A percentile compares a stretch with the other conserved stretches of the same genome.
These are phyloP conservation scores for Yamadazyma laniorum DNA, from an alignment of 805 yeast species.

Conservation along the genomic window DNA sequence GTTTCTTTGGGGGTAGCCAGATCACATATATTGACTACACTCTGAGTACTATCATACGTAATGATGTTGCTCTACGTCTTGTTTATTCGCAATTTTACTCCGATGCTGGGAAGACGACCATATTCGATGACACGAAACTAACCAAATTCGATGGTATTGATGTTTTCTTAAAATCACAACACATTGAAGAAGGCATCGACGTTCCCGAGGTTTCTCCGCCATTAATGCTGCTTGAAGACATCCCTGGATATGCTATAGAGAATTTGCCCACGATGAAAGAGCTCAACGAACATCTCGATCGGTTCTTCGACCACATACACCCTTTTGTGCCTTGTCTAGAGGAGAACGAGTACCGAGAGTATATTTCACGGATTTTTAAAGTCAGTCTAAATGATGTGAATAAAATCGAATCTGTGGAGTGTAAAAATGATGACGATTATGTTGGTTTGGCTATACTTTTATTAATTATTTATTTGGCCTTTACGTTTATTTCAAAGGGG, in stretches of 20 bases:
- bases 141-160: constrained; percentile 3
- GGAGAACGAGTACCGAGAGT: constrained; percentile 18
- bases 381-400: not conserved
- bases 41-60: not conserved
- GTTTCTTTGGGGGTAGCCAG: constrained; percentile 2
- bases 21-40: constrained; percentile 1
- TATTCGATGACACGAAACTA: constrained; percentile 3
- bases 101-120: not conserved
- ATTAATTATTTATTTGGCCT: no score
- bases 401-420: not conserved
- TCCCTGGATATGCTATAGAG: constrained; percentile 12
- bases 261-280: constrained; percentile 52
- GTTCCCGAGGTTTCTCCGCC: not conserved
- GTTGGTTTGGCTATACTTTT: not conserved
- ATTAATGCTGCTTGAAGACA: not conserved
- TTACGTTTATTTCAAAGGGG: no score
- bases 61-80: not conserved
- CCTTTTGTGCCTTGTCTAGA: constrained; percentile 48
- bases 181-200: not conserved
- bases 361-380: no score
- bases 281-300: constrained; percentile 53
- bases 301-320: constrained; percentile 43
- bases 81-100: not conserved
- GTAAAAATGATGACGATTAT: not conserved
- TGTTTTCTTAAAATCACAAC: not conserved